Base-by-base conservation (phyloP, 108 stramenopile genomes). In the Nitzschia putrida region DNA sequence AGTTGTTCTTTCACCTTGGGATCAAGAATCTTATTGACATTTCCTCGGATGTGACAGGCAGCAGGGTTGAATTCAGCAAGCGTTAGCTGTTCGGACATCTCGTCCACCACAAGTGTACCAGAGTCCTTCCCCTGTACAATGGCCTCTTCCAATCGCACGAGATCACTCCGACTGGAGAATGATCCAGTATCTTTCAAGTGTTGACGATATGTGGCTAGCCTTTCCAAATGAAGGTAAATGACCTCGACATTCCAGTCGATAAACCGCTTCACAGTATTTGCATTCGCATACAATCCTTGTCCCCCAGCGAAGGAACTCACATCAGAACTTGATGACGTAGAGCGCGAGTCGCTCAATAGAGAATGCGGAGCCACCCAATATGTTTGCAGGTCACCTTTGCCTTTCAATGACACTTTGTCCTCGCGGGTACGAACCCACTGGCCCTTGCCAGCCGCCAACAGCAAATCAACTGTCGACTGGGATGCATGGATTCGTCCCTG, bases 201-300 rank as follows among this genome's bases (percentile, higher is more conserved):
- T 3, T 37, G 29, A 2, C 41, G 18, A 40, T 40, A 14, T 6
- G 47, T 18, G 20, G 38, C 60, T 3, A 61, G 29, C 7, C 7
- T 20, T 8, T 61, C 60, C 60, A 61, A 7, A 8, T 42, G 60
- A 11, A 18, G 16, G 39, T 42, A 20, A 3, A 61, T 14, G 18
- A 61, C 60, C 25, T 61, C 40, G 2, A 61, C 60, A 8, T 61
- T 61, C 60, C 60, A 61, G 13, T 61, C 60, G 3, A 61, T 41
- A 3, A 61, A 22, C 3, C 60, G 29, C 14, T 40, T 20, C 4
- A 37, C 39, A 20, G 22, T 14, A 56, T 3, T 6, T 3, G 13
- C 22, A 56, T 24, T 13, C 29, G 29, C 3, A 3, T 34, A 4
- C 29, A 34, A 34, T 34, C 4, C 29, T n/a, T n/a, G n/a, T n/a